A percentile compares a stretch with the other conserved stretches of the same genome.
These are phyloP conservation scores for Saccharomycopsis amapae DNA, from an alignment of 805 yeast species.

Conservation along the genomic window DNA sequence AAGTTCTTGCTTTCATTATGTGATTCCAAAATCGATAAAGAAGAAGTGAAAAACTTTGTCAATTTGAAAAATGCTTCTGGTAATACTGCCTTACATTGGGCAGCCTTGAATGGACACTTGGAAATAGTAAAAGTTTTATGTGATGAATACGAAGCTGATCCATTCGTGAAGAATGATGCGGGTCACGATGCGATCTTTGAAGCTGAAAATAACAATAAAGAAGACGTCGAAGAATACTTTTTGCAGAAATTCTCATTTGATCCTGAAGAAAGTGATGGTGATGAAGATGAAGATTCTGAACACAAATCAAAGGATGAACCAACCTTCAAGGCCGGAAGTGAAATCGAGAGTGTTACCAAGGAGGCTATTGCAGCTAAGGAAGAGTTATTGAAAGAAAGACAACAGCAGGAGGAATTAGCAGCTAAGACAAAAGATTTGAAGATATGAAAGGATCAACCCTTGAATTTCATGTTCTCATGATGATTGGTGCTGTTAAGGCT, in stretches of 20 bases:
- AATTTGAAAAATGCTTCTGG: constrained; percentile 68
- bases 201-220: constrained; percentile 74
- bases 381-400: constrained; percentile 21
- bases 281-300: constrained; percentile 34
- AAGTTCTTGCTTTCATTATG: constrained; percentile 48
- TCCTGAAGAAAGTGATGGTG: constrained; percentile 41
- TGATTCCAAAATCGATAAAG: constrained; percentile 26
- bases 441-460: too few relatives aligned
- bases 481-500: too few relatives aligned
- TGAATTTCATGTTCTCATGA: too few relatives aligned
- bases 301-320: constrained; percentile 24
- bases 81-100: constrained; percentile 96
- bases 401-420: constrained; percentile 21
- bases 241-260: constrained; percentile 66
- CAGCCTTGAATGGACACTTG: constrained; percentile 79
- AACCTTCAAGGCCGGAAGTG: constrained; percentile 39
- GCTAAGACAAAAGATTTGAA: too few relatives aligned
- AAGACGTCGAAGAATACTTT: constrained; percentile 71
- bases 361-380: constrained; percentile 39
- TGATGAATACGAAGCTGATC: constrained; percentile 73
- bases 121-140: constrained; percentile 62
- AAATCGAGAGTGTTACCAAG: constrained; percentile 41
- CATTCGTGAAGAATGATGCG: constrained; percentile 63
- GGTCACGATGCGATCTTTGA: constrained; percentile 84
- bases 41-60: constrained; percentile 40